Evolutionary conservation across 352 stramenopile species (phyloP), one percentile per base, ranked within the genome.

Genomic region (Blastocystis sp.): DNA sequence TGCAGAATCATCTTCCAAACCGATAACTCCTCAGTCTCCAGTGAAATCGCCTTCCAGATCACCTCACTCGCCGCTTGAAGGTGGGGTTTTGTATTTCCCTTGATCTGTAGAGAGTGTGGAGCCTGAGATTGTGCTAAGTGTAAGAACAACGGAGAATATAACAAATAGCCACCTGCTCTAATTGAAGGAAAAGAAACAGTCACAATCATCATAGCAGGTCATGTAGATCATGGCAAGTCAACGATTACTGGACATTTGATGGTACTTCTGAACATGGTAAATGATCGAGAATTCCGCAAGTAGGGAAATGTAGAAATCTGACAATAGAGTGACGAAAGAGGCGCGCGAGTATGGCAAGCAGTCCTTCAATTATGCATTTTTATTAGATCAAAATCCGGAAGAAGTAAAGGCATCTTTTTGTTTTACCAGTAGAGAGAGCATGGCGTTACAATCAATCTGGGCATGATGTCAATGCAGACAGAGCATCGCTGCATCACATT

Each of bases 361-460:
- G 41, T 98, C 95, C 26, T 98, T 98, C 90, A 95, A 95, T 55
- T 95, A 98, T 63, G 96, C 96, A 8, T 99, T 96, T 96, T 93
- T 97, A 85, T 95, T 96, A 94, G 94, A 97, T 88, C 93, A 94
- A 8, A 93, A 95, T 81, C 93, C 95, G 11, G 94, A 91, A 30
- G 90, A 78, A 76, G 78, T 53, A 4, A 0, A 8, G 18, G 39
- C 95, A 64, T 93, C 95, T 76, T 90, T 37, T 39, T 64, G 20
- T n/a, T 9, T 79, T 8, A 76, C 24, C 0, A 16, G 20, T 93
- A 98, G 92, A 93, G 96, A 5, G 92, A 95, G 59, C 95, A 96
- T n/a, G 97, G 97, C 43, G 96, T 99, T 8, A 99, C 97, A 0
- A 98, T 99, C 92, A 95, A 99, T 79, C 94, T 99, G 6, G 96